Percentiles rank a stretch among this genome's conserved stretches.
Conservation (phyloP, 2,329 filamentous ascomycete species). For the Epichloe bromicola region DNA sequence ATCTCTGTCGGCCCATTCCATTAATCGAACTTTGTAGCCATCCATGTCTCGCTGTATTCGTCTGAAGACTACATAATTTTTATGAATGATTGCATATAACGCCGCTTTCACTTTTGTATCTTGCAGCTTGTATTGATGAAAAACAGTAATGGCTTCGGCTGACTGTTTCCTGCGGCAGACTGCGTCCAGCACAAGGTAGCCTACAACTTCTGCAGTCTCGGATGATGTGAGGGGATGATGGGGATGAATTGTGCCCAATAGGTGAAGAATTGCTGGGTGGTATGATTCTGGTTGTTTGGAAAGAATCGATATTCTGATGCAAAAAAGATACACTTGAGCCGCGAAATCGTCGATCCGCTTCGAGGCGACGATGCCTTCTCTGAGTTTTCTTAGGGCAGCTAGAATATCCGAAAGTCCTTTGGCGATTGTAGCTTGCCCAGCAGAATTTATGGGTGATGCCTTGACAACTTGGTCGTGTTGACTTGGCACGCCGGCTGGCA, state of each 20-base stretch:
- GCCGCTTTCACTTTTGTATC: constrained; percentile 58
- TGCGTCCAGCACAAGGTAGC: constrained; percentile 75
- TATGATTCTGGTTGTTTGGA: constrained; percentile 78
- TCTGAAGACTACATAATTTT: constrained; percentile 75
- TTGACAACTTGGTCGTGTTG: neutral
- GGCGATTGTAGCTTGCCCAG: constrained; percentile 25
- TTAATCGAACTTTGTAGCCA: constrained; percentile 63
- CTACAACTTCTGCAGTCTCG: constrained; percentile 66
- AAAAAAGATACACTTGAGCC: constrained; percentile 75
- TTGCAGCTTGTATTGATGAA: constrained; percentile 44
- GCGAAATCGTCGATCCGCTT: constrained; percentile 69
- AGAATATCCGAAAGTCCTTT: constrained; percentile 63
- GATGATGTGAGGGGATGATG: constrained; percentile 53
- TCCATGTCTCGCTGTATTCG: constrained; percentile 59
- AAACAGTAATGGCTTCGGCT: constrained; percentile 56
- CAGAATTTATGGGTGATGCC: constrained; percentile 4
- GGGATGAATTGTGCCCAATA: constrained; percentile 60
- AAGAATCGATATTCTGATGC: constrained; percentile 71
- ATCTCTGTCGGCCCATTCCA: constrained; percentile 69
- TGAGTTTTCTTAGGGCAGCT: constrained; percentile 76
- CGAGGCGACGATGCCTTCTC: constrained; percentile 76
- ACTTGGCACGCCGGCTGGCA: neutral
- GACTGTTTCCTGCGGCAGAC: constrained; percentile 73
- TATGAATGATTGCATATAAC: constrained; percentile 58
- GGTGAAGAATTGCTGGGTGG: constrained; percentile 69